Percentiles rank a stretch among this genome's conserved stretches.
phyloP scores from a whole-genome alignment of 495 filamentous ascomycete species.

The Aspergillus haitiensis region DNA sequence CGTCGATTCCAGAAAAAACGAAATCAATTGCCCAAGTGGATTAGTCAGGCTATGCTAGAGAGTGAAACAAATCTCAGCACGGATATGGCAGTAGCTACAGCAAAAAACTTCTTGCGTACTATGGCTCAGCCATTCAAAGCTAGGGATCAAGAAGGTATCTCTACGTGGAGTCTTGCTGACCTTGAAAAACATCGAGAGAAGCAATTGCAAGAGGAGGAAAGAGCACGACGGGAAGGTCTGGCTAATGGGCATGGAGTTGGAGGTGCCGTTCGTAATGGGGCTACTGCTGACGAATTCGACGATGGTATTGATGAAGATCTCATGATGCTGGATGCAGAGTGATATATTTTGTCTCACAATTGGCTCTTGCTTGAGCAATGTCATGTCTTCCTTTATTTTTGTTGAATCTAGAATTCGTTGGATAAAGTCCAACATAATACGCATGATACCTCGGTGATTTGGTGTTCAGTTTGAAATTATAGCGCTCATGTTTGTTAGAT shows the following conservation, averaged over 20 bases:
- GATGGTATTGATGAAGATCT: conserved; percentile 61
- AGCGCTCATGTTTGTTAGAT: neutral
- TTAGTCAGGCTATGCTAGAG: conserved; percentile 82
- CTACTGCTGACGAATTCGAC: conserved; percentile 52
- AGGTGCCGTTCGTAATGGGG: conserved; percentile 27
- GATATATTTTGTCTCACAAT: conserved; percentile 4
- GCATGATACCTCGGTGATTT: conserved; percentile 24
- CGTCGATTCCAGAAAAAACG: conserved; percentile 87
- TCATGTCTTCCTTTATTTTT: neutral
- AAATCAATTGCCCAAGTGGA: conserved; percentile 93
- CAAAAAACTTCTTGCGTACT: conserved; percentile 81
- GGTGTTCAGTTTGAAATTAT: conserved; percentile 16
- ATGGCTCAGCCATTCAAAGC: conserved; percentile 90
- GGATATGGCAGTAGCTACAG: conserved; percentile 88
- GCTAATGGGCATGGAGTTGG: conserved; percentile 28
- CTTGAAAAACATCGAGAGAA: conserved; percentile 66
- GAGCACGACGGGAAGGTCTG: conserved; percentile 39
- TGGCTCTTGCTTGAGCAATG: too few species aligned
- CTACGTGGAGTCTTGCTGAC: conserved; percentile 82
- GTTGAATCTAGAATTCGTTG: neutral
- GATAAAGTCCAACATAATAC: conserved; percentile 13
- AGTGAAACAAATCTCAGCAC: conserved; percentile 85
- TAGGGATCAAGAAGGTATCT: conserved; percentile 84
- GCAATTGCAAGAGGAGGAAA: conserved; percentile 69
- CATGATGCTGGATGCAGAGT: conserved; percentile 64